These are phyloP conservation scores for Davidsoniella australis DNA, from an alignment of 2,329 filamentous ascomycete genomes.

Conservation along the genomic window DNA sequence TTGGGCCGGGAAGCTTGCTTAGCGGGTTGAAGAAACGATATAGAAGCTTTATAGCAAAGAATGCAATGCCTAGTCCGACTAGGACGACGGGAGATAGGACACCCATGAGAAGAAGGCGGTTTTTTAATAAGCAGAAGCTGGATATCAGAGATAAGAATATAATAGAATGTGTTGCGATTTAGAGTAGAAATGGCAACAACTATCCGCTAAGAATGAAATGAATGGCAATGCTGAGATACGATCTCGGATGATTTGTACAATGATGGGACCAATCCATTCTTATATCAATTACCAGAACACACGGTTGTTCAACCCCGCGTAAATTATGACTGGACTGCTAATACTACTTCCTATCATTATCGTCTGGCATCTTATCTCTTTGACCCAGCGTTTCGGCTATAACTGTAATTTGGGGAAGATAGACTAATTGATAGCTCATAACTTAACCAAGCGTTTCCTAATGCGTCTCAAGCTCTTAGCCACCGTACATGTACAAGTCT, in stretches of 20 bases:
- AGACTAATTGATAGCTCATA: too few relatives aligned
- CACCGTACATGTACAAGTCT: too few relatives aligned
- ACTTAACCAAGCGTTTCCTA: too few relatives aligned
- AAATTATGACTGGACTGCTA: too few relatives aligned
- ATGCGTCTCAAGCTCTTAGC: too few relatives aligned
- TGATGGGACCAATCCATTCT: neutral
- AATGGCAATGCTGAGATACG: too few relatives aligned
- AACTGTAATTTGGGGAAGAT: constrained; percentile 1
- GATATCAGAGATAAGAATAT: too few relatives aligned
- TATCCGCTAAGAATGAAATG: too few relatives aligned
- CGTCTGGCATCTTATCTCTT: neutral
- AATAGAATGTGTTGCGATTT: too few relatives aligned
- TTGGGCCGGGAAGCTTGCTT: constrained; percentile 30
- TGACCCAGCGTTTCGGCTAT: neutral
- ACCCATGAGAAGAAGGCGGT: neutral
- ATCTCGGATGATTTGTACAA: too few relatives aligned
- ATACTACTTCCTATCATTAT: neutral
- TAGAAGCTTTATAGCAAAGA: constrained; percentile 17
- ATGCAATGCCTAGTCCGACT: constrained; percentile 15
- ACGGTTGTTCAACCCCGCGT: neutral
- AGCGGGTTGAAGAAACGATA: constrained; percentile 20
- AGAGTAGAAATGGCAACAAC: too few relatives aligned
- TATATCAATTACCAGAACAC: neutral
- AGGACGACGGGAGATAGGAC: constrained; percentile 18
- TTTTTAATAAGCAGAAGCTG: too few relatives aligned